Evolutionary conservation across 129 eudicot genomes (phyloP), one percentile per base, ranked within the genome.

Genomic region (Flaveria brownii): DNA sequence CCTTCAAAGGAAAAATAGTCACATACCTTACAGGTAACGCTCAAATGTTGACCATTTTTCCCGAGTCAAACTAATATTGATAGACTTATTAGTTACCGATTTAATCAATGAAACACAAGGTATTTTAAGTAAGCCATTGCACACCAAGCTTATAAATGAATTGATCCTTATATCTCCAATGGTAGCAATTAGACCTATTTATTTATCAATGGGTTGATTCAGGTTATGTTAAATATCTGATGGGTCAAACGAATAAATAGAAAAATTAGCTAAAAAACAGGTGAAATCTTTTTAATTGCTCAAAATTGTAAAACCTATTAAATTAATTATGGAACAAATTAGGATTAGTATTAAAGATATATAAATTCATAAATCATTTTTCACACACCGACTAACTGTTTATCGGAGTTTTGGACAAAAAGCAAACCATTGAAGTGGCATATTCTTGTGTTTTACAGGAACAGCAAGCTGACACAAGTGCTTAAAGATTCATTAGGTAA

Each of bases 391-490:
- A 36, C 41, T 36, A 36, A 36, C 41, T 36, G 33, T 65, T 17
- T 33, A 33, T 65, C 0, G 6, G 41, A 66, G 9, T 9, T 36
- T 39, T 66, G 15, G 71, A 36, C 50, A 66, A 17, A 33, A 66
- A 17, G 15, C 22, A 23, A 50, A 42, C 62, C 75, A 41, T 22
- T 51, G 7, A 72, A 72, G 68, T 64, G 36, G 42, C 69, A 8
- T 55, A 9, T 66, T 55, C 70, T 43, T 74, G 64, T 73, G 80
- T 20, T 80, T 76, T 87, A 85, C 91, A 90, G 96, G 80, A 90
- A 90, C 66, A 90, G 96, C 89, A 90, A 90, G 86, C 85, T 90
- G 68, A 88, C 93, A 52, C 93, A 90, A 65, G 86, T 90, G 79
- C 96, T 90, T 54, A 88, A 80, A 67, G 96, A 90, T 68, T 88